These are phyloP conservation scores for Xylariaceae sp. DNA, from an alignment of 2,329 filamentous ascomycete genomes.

Conservation along the genomic window DNA sequence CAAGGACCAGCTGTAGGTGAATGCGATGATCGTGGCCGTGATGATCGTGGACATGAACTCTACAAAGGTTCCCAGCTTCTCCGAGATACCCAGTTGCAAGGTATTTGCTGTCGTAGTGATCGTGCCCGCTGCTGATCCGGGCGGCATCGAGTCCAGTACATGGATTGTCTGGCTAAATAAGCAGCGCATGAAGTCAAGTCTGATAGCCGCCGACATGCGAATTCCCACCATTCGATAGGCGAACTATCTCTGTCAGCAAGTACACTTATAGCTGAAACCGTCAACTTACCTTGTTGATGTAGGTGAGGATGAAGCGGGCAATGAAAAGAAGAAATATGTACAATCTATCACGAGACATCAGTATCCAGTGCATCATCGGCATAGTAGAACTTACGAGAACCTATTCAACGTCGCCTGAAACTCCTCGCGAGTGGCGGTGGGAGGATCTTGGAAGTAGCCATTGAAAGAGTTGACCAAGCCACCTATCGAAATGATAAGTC, in stretches of 20 bases:
- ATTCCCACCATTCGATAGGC: slow-evolving; percentile 59
- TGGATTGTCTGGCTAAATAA: slow-evolving; percentile 64
- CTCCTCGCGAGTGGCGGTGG: slow-evolving; percentile 28
- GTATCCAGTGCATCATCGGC: slow-evolving; percentile 1
- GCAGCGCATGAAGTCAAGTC: slow-evolving; percentile 59
- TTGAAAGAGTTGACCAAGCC: slow-evolving; percentile 46
- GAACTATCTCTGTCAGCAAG: slow-evolving; percentile 35
- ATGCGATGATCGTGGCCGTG: slow-evolving; percentile 50
- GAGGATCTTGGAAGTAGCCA: slow-evolving; percentile 32
- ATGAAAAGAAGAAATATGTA: slow-evolving; percentile 70
- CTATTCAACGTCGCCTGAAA: slow-evolving; percentile 40
- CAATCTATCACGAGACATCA: slow-evolving; percentile 37
- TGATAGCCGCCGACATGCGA: slow-evolving; percentile 55
- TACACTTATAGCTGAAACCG: neutral
- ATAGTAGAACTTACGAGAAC: slow-evolving; percentile 37
- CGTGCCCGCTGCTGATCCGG: slow-evolving; percentile 57
- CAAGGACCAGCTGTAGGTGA: slow-evolving; percentile 54
- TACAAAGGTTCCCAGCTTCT: slow-evolving; percentile 56
- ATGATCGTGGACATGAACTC: slow-evolving; percentile 52
- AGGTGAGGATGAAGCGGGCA: slow-evolving; percentile 59
- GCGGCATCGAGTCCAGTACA: slow-evolving; percentile 61
- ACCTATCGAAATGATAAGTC: slow-evolving; percentile 22
- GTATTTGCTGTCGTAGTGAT: slow-evolving; percentile 62
- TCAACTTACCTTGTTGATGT: slow-evolving; percentile 48
- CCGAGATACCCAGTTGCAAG: slow-evolving; percentile 61